Evolutionary conservation across 2,329 filamentous ascomycete species (phyloP).

Genomic region (Fusarium drepaniforme): DNA sequence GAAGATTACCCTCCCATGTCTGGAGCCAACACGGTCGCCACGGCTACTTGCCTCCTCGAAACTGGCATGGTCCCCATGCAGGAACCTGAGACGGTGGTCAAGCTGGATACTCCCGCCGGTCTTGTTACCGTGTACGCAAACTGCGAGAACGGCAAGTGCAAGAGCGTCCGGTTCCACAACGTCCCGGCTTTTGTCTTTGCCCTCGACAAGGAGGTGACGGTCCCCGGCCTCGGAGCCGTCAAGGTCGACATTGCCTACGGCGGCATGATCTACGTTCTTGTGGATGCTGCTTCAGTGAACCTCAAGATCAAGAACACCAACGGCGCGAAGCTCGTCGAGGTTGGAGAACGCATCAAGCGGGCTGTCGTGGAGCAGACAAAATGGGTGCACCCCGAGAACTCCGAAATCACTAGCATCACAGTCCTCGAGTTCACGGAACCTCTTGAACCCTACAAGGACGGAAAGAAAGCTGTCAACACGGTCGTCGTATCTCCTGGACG

Average conservation of each 20-base stretch:
- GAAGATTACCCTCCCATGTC: constrained; percentile 38
- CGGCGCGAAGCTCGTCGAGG: constrained; percentile 22
- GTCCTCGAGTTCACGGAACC: constrained; percentile 33
- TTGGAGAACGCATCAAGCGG: constrained; percentile 33
- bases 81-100: constrained; percentile 28
- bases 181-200: constrained; percentile 36
- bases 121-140: constrained; percentile 27
- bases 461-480: constrained; percentile 23
- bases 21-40: constrained; percentile 31
- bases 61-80: constrained; percentile 35
- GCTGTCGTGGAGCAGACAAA: constrained; percentile 21
- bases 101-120: constrained; percentile 31
- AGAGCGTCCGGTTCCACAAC: constrained; percentile 32
- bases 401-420: constrained; percentile 23
- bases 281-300: constrained; percentile 24
- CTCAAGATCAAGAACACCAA: constrained; percentile 23
- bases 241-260: constrained; percentile 33
- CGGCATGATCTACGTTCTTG: constrained; percentile 36
- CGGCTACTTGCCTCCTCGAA: constrained; percentile 23
- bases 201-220: constrained; percentile 19
- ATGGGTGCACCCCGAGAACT: constrained; percentile 24
- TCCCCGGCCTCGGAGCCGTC: constrained; percentile 14
- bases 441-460: constrained; percentile 1
- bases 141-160: constrained; percentile 35
- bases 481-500: constrained; percentile 30